Evolutionary conservation across 2,329 filamentous ascomycete species (phyloP).

Genomic region (Clarireedia homoeocarpa): DNA sequence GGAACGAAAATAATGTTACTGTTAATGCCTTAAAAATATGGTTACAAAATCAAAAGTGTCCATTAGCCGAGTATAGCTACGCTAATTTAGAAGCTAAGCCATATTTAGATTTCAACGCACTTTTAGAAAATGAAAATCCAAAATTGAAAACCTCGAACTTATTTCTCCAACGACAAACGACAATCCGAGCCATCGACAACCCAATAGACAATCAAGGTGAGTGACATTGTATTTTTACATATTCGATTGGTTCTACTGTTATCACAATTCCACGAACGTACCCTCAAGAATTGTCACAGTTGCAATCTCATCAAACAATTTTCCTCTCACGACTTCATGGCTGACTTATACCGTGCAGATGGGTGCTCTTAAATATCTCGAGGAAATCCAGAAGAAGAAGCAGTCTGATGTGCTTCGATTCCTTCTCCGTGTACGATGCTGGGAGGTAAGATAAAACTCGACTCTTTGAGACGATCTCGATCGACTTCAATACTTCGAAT

Average conservation of each 20-base stretch:
- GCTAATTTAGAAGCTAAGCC: neutral
- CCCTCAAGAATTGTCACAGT: too few species aligned
- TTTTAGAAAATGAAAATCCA: constrained; percentile 1
- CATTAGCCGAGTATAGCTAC: too few species aligned
- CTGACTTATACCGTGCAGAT: constrained; percentile 13
- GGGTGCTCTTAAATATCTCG: constrained; percentile 99
- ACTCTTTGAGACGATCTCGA: constrained; percentile 29
- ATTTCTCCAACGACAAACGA: constrained; percentile 8
- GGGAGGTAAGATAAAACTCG: constrained; percentile 72
- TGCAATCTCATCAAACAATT: too few species aligned
- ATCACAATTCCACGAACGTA: too few species aligned
- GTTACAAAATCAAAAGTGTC: neutral
- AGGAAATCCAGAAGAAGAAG: constrained; percentile 99
- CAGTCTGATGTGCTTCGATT: constrained; percentile 99
- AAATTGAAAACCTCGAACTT: neutral
- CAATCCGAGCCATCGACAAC: constrained; percentile 8
- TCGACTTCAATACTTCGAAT: constrained; percentile 28
- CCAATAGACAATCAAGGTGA: constrained; percentile 6
- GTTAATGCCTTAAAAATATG: neutral
- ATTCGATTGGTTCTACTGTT: too few species aligned
- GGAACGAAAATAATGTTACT: neutral
- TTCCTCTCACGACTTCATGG: neutral
- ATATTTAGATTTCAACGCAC: neutral
- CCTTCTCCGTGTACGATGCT: constrained; percentile 99
- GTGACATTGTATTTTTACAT: neutral